Evolutionary conservation across 1,284 basidiomycete genomes (phyloP), one percentile per base, ranked within the genome.

Genomic region (Gastroboletus turbinatus): DNA sequence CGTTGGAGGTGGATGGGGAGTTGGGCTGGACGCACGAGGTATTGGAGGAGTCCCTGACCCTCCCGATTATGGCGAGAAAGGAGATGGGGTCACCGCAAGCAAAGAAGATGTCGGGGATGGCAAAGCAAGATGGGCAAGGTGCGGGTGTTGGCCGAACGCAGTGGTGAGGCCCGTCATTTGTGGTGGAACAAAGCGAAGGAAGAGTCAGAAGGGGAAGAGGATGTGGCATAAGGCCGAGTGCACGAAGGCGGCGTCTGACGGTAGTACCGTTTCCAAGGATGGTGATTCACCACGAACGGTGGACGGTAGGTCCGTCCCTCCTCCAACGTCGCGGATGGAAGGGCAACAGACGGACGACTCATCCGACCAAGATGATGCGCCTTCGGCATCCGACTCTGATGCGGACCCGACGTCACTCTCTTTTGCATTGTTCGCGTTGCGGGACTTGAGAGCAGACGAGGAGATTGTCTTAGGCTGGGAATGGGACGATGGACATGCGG

Each of bases 401-500:
- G 57, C 62, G 0, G 75, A 76, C 8, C 72, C 76, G 19, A 74
- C 75, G 4, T 78, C 81, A 25, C 75, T 96, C 1, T 76, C 79
- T 1, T 95, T 98, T 67, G 95, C 88, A 0, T 75, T 98, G 2
- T 98, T 96, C 63, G 92, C 94, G 0, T 71, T 89, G 19, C 75
- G 84, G 17, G 89, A 94, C 62, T 80, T 98, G 57, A 82, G 82
- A 57, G 83, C 84, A 36, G 81, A 88, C 49, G 94, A 96, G 64
- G 96, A 98, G 74, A 84, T 98, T 39, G 85, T 96, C 0, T 73
- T 98, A 0, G 92, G 90, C 0, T 98, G 96, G 94, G 94, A 97
- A 69, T 98, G 95, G 96, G 95, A 97, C 63, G 95, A 98, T 65
- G 85, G 86, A 6, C 92, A 94, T 67, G 86, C 91, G 0, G 85